Evolutionary conservation across 1,284 basidiomycete species (phyloP).

Genomic region (Pseudozyma pruni): DNA sequence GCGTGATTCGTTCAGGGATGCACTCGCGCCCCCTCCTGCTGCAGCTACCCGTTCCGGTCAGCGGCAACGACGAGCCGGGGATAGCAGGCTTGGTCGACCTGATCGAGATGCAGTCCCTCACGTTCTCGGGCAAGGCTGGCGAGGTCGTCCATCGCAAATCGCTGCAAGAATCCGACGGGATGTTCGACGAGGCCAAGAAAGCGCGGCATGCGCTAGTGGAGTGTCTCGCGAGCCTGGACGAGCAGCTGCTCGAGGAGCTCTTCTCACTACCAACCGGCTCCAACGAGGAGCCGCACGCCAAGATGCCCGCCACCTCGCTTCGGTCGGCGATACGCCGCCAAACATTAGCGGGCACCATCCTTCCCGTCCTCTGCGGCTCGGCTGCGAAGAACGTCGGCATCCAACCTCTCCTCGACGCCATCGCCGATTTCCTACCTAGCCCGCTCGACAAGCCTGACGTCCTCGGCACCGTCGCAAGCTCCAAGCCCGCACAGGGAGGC

Average conservation of each 20-base stretch:
- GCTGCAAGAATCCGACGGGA: slow-evolving; percentile 64
- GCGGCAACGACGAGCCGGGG: slow-evolving; percentile 81
- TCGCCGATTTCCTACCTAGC: slow-evolving; percentile 81
- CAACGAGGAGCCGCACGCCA: slow-evolving; percentile 75
- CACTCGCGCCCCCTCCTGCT: slow-evolving; percentile 79
- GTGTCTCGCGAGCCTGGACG: slow-evolving; percentile 81
- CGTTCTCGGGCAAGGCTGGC: slow-evolving; percentile 57
- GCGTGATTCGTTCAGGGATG: slow-evolving; percentile 76
- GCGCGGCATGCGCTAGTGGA: slow-evolving; percentile 80
- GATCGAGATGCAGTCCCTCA: slow-evolving; percentile 47
- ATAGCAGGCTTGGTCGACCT: slow-evolving; percentile 69
- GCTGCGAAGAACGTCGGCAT: slow-evolving; percentile 84
- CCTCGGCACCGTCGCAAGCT: slow-evolving; percentile 5
- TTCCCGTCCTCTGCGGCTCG: slow-evolving; percentile 85
- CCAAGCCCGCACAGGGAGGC: background rate
- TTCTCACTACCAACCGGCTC: slow-evolving; percentile 68
- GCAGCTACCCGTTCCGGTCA: slow-evolving; percentile 78
- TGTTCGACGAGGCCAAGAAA: slow-evolving; percentile 75
- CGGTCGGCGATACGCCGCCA: slow-evolving; percentile 75
- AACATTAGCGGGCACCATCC: slow-evolving; percentile 75
- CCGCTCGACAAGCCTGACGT: slow-evolving; percentile 70
- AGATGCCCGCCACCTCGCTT: slow-evolving; percentile 46
- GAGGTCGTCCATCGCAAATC: slow-evolving; percentile 33
- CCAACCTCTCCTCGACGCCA: slow-evolving; percentile 81
- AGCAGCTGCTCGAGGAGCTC: slow-evolving; percentile 79